Conservation (phyloP, 2,329 filamentous ascomycete genomes). For the Tolypocladium cylindrosporum region DNA sequence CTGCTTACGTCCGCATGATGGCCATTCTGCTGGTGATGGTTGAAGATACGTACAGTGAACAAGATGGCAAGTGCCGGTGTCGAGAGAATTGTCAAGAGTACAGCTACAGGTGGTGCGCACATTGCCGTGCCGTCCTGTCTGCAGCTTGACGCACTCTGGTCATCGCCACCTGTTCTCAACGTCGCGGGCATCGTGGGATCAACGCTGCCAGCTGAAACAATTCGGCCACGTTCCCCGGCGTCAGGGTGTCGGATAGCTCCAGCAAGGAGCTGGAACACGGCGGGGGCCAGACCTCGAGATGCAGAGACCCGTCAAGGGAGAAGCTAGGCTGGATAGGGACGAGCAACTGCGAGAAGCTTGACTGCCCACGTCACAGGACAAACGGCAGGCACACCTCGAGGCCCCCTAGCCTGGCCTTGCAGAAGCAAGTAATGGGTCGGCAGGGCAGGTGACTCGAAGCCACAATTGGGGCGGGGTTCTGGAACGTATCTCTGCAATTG, state of each 20-base stretch:
- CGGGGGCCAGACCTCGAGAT: background rate
- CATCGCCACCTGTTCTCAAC: background rate
- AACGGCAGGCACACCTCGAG: background rate
- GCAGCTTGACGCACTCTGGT: background rate
- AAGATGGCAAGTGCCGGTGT: background rate
- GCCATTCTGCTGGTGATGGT: background rate
- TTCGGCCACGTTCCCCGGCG: background rate
- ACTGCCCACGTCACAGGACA: background rate
- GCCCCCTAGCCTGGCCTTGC: background rate
- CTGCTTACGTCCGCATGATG: background rate
- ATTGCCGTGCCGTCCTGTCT: background rate
- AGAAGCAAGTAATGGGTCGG: background rate
- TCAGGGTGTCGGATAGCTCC: too few relatives aligned
- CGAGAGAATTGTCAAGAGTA: background rate
- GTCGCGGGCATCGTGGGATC: background rate
- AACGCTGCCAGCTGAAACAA: background rate
- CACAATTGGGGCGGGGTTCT: constrained; percentile 7
- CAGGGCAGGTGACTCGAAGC: constrained; percentile 7
- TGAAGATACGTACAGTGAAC: background rate
- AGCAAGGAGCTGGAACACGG: background rate
- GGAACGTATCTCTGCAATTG: constrained; percentile 1
- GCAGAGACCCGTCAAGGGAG: background rate
- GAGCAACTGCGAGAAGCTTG: background rate
- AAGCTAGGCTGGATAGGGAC: background rate
- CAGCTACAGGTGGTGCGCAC: background rate